Conservation (phyloP, 495 filamentous ascomycete species). For the Penicillium ucsense region DNA sequence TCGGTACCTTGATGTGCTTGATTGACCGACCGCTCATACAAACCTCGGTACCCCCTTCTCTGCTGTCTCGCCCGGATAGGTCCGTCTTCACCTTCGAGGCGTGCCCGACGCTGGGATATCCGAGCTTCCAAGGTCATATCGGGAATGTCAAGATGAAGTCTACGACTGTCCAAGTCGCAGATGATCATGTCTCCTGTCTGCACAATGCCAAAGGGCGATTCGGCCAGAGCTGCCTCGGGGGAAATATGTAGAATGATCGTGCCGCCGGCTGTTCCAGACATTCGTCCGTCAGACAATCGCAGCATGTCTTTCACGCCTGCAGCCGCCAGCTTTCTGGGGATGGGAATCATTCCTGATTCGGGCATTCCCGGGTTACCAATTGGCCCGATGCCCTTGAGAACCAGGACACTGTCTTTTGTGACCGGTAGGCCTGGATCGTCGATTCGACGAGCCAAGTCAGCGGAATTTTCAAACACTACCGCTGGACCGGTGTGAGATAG, state of each 20-base stretch:
- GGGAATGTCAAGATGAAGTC: constrained; percentile 24
- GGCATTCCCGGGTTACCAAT: constrained; percentile 62
- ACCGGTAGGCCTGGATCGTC: constrained; percentile 47
- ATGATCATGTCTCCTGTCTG: constrained; percentile 48
- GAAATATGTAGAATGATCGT: constrained; percentile 59
- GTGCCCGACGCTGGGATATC: constrained; percentile 23
- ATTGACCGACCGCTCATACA: constrained; percentile 56
- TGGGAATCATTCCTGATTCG: constrained; percentile 56
- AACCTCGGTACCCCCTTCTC: constrained; percentile 50
- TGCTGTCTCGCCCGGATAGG: constrained; percentile 25
- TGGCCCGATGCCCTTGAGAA: constrained; percentile 53
- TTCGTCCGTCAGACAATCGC: constrained; percentile 53
- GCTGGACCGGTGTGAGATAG: constrained; percentile 45
- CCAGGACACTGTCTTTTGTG: constrained; percentile 42
- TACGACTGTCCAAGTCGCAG: constrained; percentile 40
- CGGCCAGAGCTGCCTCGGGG: constrained; percentile 49
- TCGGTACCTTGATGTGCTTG: constrained; percentile 55
- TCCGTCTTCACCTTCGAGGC: constrained; percentile 9
- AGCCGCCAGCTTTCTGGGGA: constrained; percentile 50
- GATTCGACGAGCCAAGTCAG: constrained; percentile 47
- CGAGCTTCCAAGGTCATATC: constrained; percentile 25
- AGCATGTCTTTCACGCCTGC: constrained; percentile 58
- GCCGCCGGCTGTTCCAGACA: constrained; percentile 60
- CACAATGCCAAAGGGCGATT: constrained; percentile 49
- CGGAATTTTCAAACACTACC: constrained; percentile 48